These are phyloP conservation scores for Podospora conica DNA, from an alignment of 495 filamentous ascomycete genomes.

Conservation along the genomic window DNA sequence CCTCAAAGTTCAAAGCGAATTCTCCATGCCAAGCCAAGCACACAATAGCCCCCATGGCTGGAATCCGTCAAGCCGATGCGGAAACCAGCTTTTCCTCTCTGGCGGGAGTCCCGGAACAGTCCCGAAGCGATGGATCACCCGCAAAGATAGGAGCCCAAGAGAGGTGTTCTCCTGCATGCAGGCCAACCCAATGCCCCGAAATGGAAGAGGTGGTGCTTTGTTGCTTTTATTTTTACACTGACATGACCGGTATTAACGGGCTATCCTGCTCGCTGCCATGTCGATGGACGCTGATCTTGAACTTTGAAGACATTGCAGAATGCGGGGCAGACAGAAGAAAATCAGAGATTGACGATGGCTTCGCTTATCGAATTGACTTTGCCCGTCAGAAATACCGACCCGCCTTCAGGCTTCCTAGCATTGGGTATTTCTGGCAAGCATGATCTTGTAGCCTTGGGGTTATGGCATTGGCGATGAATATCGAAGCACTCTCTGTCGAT, in stretches of 20 bases:
- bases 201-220: background rate
- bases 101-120: background rate
- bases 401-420: too few species aligned
- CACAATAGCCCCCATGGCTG: background rate
- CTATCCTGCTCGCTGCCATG: background rate
- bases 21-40: background rate
- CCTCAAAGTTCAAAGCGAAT: background rate
- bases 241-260: background rate
- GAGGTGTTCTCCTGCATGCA: background rate
- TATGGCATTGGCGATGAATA: background rate
- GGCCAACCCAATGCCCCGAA: background rate
- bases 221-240: too few species aligned
- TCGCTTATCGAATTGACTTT: background rate
- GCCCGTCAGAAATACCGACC: background rate
- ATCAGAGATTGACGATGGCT: background rate
- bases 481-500: background rate
- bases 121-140: background rate
- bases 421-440: background rate
- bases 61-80: background rate
- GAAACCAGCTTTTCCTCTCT: background rate
- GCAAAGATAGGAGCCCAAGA: background rate
- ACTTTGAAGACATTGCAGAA: background rate
- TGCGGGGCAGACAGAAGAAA: background rate
- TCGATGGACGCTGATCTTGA: background rate
- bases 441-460: background rate